Base-by-base conservation (phyloP, 495 filamentous ascomycete species). In the Lindgomyces ingoldianus region DNA sequence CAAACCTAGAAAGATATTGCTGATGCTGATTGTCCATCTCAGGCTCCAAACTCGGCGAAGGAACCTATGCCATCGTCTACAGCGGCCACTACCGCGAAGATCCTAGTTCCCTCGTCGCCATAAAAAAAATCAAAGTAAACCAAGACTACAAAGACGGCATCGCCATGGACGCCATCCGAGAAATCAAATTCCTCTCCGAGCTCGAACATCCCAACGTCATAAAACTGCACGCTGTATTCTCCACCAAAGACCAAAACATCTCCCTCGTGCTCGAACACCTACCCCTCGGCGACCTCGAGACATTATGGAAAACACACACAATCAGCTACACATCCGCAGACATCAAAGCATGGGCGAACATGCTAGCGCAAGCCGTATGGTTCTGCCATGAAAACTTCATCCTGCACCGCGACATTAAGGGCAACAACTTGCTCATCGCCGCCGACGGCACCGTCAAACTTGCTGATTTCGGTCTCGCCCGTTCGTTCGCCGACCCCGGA, bases 51-150 rank as follows among this genome's bases (percentile, higher is more conserved):
- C 83, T 99, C 63, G 95, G 95, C 71, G 91, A 96, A 76, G 95
- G 95, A 73, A 98, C 94, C 58, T 99, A 98, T 73, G 95, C 95
- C 63, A 88, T 92, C 69, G 95, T 99, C 64, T 97, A 90, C 80
- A 84, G 90, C 16, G 95, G 91, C 50, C 89, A 91, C 74, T 79
- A 91, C 44, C 83, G 84, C 52, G 73, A 80, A 39, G 85, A 93
- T 66, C 87, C 89, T 0, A 80, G 82, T 16, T 78, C 81, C 10
- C 80, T 84, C 24, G 89, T 99, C 47, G 95, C 95, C 58, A 97
- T 99, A 74, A 99, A 99, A 73, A 98, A 97, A 79, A 96, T 99
- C 79, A 98, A 97, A 75, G 83, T 96, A 69, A 91, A 93, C 71
- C 84, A 87, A 14, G 91, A 96, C 71, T 85, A 81, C 69, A 82